Evolutionary conservation across 345 rosid genomes (phyloP).

Genomic region (Murraya koenigii): DNA sequence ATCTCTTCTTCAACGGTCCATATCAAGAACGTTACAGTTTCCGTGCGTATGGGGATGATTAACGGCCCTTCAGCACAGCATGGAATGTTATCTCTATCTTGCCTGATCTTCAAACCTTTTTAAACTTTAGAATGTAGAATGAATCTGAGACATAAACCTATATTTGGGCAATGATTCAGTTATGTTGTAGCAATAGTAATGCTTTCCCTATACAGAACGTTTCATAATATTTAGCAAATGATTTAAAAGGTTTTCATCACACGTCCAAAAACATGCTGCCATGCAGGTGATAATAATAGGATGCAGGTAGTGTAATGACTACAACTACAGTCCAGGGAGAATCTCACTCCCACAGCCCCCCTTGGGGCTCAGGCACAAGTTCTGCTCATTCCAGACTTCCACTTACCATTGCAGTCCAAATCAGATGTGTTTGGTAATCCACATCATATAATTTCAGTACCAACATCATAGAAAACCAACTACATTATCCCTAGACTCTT

Average conservation of each 20-base stretch:
- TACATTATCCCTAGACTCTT: not conserved
- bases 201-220: not conserved
- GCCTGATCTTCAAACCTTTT: not conserved
- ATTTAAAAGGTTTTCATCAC: not conserved
- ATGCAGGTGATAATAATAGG: not conserved
- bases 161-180: not conserved
- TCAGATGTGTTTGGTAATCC: too few species aligned
- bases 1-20: slow-evolving; percentile 80
- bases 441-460: not conserved
- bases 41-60: slow-evolving; percentile 83
- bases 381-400: not conserved
- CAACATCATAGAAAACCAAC: not conserved
- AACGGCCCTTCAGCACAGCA: not conserved
- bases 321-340: not conserved
- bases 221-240: not conserved
- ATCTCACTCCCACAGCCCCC: not conserved
- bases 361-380: not conserved
- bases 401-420: not conserved
- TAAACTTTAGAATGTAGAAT: not conserved
- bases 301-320: not conserved
- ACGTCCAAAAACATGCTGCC: not conserved
- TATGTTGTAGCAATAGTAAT: not conserved
- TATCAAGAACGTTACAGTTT: slow-evolving; percentile 86
- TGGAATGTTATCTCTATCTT: not conserved
- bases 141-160: not conserved